Evolutionary conservation across 177 flowering plant genomes (phyloP), one percentile per base, ranked within the genome.

Genomic region (Vitis hybrid): DNA sequence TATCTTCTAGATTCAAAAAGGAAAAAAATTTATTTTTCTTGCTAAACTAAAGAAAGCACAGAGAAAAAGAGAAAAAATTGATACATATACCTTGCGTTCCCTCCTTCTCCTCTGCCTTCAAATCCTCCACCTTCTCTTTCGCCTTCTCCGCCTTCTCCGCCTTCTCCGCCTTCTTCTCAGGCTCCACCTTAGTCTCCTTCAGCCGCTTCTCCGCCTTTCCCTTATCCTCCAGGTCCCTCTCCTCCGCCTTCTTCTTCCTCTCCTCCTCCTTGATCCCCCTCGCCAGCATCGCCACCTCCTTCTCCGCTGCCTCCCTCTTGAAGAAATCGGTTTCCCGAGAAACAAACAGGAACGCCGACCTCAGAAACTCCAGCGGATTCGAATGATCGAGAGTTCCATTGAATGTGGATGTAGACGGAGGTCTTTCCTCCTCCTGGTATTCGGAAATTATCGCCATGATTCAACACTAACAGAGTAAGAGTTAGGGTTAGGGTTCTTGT

Each of bases 401-500:
- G 57, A 84, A 79, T 11, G 71, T 56, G 8, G 60, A 1, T 5
- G 52, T 12, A 5, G 66, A 40, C 1, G 60, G 52, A 10, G 56
- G 23, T 2, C 56, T 62, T 2, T 79, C 74, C 3, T 84, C 89
- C 61, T 91, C 93, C 45, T 83, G 79, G 76, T 58, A 77, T 2
- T 89, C 97, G 2, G 92, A 85, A 59, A 91, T 83, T 10, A 89
- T 87, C 78, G 94, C 97, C 97, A 91, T 91, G 19, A 11, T 5
- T 7, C 18, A 40, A 18, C 14, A 0, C 3, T 9, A 60, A 5
- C 8, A 17, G 15, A 51, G 18, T 17, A n/a, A 50, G 58, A 12
- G 56, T 30, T 32, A 23, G 59, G 45, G 48, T 23, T 12, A 1
- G 48, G 56, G 50, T 56, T 56, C 18, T 13, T 6, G 21, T 14